These are phyloP conservation scores for Neopestalotiopsis rosae DNA, from an alignment of 2,329 filamentous ascomycete species.

Conservation along the genomic window DNA sequence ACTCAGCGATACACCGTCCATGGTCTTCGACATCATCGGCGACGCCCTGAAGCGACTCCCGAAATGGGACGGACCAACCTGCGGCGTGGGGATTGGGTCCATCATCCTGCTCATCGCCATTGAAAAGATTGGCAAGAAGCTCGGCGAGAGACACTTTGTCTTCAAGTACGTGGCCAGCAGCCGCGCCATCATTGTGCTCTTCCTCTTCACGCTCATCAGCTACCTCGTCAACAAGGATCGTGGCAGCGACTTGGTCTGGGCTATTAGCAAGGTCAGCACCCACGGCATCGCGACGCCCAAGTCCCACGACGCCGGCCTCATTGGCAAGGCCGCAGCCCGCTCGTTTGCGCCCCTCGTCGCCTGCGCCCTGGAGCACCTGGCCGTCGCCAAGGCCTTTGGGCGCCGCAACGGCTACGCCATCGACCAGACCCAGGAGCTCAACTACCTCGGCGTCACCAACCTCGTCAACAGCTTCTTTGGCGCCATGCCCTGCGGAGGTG, in stretches of 20 bases:
- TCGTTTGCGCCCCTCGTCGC: constrained; percentile 67
- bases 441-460: constrained; percentile 66
- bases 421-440: constrained; percentile 69
- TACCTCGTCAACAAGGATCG: constrained; percentile 64
- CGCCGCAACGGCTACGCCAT: constrained; percentile 66
- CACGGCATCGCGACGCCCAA: constrained; percentile 57
- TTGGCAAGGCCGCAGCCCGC: constrained; percentile 57
- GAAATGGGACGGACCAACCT: constrained; percentile 61
- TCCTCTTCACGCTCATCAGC: constrained; percentile 67
- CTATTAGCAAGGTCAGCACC: constrained; percentile 61
- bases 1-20: constrained; percentile 52
- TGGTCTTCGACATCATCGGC: constrained; percentile 62
- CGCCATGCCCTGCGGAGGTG: constrained; percentile 67
- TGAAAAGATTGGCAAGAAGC: constrained; percentile 62
- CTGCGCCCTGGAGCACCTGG: constrained; percentile 66
- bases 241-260: constrained; percentile 56
- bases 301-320: constrained; percentile 51
- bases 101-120: constrained; percentile 62
- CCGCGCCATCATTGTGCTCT: constrained; percentile 63
- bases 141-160: constrained; percentile 61
- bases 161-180: constrained; percentile 66
- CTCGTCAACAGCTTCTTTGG: constrained; percentile 70
- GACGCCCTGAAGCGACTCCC: constrained; percentile 63
- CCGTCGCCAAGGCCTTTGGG: constrained; percentile 68
- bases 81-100: constrained; percentile 62